A percentile compares a stretch with the other conserved stretches of the same genome.
phyloP scores from a whole-genome alignment of 2,329 filamentous ascomycete genomes.

The Coniochaeta sp. region DNA sequence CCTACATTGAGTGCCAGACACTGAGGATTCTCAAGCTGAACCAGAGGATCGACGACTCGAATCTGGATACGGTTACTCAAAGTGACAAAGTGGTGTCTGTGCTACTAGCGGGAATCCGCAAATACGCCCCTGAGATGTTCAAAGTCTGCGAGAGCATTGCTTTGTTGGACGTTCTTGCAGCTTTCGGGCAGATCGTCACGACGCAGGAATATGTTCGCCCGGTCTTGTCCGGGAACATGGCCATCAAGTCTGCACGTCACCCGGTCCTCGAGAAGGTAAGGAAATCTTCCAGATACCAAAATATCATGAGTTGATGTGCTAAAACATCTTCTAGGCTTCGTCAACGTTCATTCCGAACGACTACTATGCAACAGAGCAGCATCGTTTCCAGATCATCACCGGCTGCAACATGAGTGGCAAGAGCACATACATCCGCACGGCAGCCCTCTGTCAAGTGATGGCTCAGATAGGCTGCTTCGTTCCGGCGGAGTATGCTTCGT shows the following conservation, averaged over 20 bases:
- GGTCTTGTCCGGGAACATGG: constrained; percentile 54
- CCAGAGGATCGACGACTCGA: constrained; percentile 68
- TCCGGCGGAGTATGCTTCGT: constrained; percentile 74
- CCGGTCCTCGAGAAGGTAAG: constrained; percentile 60
- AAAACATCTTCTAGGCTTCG: not conserved
- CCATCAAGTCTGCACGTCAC: constrained; percentile 60
- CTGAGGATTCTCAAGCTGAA: constrained; percentile 77
- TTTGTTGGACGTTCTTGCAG: constrained; percentile 76
- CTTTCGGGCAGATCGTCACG: constrained; percentile 69
- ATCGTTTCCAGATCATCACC: constrained; percentile 86
- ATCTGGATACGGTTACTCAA: constrained; percentile 75
- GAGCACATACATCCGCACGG: constrained; percentile 84
- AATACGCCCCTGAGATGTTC: constrained; percentile 68
- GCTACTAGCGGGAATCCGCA: constrained; percentile 65
- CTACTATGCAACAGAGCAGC: constrained; percentile 73
- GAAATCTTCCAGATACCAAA: not conserved
- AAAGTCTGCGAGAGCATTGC: constrained; percentile 80
- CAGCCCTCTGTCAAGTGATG: constrained; percentile 85
- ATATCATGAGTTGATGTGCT: not conserved
- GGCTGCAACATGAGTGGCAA: constrained; percentile 99
- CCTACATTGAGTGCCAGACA: constrained; percentile 81
- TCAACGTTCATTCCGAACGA: constrained; percentile 78
- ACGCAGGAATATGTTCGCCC: constrained; percentile 55
- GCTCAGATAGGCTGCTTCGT: constrained; percentile 89
- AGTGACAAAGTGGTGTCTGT: constrained; percentile 71